These are phyloP conservation scores for Stentor coeruleus DNA, from an alignment of 73 alveolate genomes.

Conservation along the genomic window DNA sequence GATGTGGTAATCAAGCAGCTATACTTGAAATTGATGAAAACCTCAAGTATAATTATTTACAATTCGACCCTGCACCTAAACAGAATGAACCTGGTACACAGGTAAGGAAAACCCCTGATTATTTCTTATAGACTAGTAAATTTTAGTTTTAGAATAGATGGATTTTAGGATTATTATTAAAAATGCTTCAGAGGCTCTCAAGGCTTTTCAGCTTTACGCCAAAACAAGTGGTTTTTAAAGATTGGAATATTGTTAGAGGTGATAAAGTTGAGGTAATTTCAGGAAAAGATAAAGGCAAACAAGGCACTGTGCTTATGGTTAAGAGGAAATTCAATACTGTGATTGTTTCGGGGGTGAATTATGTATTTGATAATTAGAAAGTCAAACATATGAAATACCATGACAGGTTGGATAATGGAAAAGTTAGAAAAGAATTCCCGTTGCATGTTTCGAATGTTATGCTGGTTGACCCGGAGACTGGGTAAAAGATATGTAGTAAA, in stretches of 20 bases:
- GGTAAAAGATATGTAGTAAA: conserved; percentile 14
- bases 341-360: conserved; percentile 68
- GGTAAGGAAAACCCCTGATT: conserved; percentile 70
- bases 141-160: too few relatives aligned
- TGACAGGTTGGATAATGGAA: conserved; percentile 22
- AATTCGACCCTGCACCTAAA: conserved; percentile 75
- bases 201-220: conserved; percentile 29
- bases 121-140: conserved; percentile 42
- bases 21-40: conserved; percentile 88
- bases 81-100: conserved; percentile 65
- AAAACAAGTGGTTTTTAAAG: conserved; percentile 36
- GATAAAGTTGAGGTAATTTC: conserved; percentile 69
- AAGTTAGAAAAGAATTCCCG: conserved; percentile 40
- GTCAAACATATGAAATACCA: conserved; percentile 24
- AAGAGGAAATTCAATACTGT: conserved; percentile 58
- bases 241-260: conserved; percentile 70
- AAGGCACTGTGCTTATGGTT: conserved; percentile 71
- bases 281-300: conserved; percentile 65
- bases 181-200: conserved; percentile 8
- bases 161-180: too few relatives aligned
- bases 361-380: conserved; percentile 27
- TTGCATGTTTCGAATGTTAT: conserved; percentile 78
- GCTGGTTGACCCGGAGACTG: conserved; percentile 78
- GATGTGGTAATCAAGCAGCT: conserved; percentile 98
- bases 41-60: conserved; percentile 62